Conservation (phyloP, 805 yeast genomes). For the Kazachstania kunashirensis region DNA sequence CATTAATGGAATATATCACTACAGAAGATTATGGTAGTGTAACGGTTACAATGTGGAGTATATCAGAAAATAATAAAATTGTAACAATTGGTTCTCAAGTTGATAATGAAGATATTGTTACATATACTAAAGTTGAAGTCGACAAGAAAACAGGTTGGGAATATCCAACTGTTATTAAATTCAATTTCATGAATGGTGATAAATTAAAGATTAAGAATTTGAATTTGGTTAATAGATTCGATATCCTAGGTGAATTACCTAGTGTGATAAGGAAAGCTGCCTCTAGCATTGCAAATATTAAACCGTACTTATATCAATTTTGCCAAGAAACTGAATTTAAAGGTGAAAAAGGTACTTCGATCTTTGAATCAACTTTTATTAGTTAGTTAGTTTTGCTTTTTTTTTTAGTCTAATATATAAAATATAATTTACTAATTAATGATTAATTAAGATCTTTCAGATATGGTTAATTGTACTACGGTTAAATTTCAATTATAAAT, state of each 20-base stretch:
- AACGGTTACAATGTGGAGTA: slow-evolving; percentile 26
- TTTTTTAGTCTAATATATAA: no score
- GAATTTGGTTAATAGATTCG: slow-evolving; percentile 64
- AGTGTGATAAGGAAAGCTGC: slow-evolving; percentile 68
- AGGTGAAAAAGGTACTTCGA: slow-evolving; percentile 55
- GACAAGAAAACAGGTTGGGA: slow-evolving; percentile 71
- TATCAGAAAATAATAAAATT: slow-evolving; percentile 47
- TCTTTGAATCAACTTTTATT: slow-evolving; percentile 74
- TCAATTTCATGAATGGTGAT: slow-evolving; percentile 22
- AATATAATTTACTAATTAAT: no score
- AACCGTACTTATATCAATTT: slow-evolving; percentile 78
- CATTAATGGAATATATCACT: slow-evolving; percentile 80
- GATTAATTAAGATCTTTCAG: no score
- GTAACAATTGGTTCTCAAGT: slow-evolving; percentile 40
- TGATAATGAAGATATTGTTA: slow-evolving; percentile 40
- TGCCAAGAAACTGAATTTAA: slow-evolving; percentile 48
- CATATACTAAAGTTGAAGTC: slow-evolving; percentile 23
- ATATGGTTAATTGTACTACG: no score
- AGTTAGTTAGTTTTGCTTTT: no score
- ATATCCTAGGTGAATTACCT: slow-evolving; percentile 84
- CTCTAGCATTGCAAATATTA: slow-evolving; percentile 72
- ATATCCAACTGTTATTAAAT: slow-evolving; percentile 43
- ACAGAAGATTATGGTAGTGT: slow-evolving; percentile 56
- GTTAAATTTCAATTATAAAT: no score
- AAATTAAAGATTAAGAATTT: slow-evolving; percentile 40